Evolutionary conservation across 2,329 filamentous ascomycete species (phyloP), one percentile per base, ranked within the genome.

Genomic region (Cladorrhinum sp.): DNA sequence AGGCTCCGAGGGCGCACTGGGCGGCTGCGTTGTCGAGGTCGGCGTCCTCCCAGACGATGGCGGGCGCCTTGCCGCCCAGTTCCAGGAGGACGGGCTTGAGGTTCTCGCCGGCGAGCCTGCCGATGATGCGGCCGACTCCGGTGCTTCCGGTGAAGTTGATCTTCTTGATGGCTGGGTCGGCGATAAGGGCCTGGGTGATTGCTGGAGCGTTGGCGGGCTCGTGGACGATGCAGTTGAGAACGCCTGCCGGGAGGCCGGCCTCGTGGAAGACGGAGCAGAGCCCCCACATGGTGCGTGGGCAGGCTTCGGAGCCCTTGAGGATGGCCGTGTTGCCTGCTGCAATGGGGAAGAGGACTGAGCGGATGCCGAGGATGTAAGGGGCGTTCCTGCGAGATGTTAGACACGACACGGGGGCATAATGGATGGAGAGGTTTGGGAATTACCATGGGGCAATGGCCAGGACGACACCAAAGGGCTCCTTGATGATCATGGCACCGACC

Each of bases 61-160:
- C 86, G 0, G 86, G 86, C 0, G 89, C 88, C 73, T 96, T 96
- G 51, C 92, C 92, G 2, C 92, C 92, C 1, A 96, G 79, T 73
- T 96, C 92, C 69, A 96, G 82, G 1, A 96, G 77, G 1, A 90
- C 82, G 0, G 91, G 91, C 79, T 96, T 96, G 46, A 95, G 79
- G 67, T 89, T 77, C 71, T 89, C 84, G 26, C 89, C 92, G 0
- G 89, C 89, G 8, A 84, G 80, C 20, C 80, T 79, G 9, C 85
- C 89, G 60, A 96, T 86, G 70, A 92, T 88, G 30, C 85, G 82
- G 1, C 92, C 92, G 0, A 95, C 87, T 0, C 73, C 73, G 0
- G 91, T 92, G 69, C 85, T 89, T 33, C 92, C 92, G 0, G 92
- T 96, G 74, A 96, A 96, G 76, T 92, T 95, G 72, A 96, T 81